A percentile compares a stretch with the other conserved stretches of the same genome.
Evolutionary conservation across 192 early-diverging fungal genomes (phyloP).

Genomic region (Rhizophagus sp.): DNA sequence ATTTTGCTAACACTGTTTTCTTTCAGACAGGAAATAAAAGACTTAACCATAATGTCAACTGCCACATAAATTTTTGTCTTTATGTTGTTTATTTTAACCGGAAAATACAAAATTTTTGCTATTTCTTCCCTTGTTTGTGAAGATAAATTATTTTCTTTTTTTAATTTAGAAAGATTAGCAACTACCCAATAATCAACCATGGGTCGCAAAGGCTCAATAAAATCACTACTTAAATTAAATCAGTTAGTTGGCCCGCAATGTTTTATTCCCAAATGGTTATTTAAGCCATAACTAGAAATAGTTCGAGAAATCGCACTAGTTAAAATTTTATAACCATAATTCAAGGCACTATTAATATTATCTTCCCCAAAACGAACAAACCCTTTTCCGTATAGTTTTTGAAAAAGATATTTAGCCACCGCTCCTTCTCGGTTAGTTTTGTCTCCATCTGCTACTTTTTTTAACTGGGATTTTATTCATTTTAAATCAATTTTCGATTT

Average conservation of each 20-base stretch:
- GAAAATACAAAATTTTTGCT: background rate
- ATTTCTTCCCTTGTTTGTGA: background rate
- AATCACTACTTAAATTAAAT: constrained; percentile 11
- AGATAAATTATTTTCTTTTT: background rate
- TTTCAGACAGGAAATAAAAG: constrained; percentile 5
- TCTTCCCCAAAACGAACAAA: background rate
- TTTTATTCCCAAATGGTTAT: background rate
- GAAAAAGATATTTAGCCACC: background rate
- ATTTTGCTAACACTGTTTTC: background rate
- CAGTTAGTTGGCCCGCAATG: background rate
- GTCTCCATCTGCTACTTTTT: background rate
- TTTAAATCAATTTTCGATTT: background rate
- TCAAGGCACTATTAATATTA: background rate
- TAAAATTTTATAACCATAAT: constrained; percentile 5
- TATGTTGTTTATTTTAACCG: background rate
- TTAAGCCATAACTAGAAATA: background rate
- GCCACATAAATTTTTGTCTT: background rate
- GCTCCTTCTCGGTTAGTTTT: background rate
- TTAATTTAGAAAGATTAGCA: background rate
- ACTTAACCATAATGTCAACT: background rate
- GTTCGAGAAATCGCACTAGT: background rate
- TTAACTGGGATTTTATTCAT: background rate
- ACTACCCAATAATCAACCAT: background rate
- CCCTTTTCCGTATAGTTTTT: background rate
- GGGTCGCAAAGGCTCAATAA: constrained; percentile 1